Evolutionary conservation across 2,329 filamentous ascomycete species (phyloP).

Genomic region (Leptographium galeiforme): DNA sequence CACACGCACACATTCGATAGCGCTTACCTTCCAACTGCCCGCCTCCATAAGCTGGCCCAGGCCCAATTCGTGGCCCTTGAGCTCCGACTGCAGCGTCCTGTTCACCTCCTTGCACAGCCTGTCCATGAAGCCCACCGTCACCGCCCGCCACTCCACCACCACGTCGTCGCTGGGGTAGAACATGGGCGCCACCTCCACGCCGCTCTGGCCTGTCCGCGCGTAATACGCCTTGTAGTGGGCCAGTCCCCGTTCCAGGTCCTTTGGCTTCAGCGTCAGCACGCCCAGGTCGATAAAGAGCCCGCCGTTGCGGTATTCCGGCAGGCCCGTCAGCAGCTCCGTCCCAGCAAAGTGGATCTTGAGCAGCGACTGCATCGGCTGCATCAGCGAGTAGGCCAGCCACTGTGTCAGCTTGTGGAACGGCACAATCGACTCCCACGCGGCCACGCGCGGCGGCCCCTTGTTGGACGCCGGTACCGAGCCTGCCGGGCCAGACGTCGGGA

Average conservation of each 20-base stretch:
- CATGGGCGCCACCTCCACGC: slow-evolving; percentile 40
- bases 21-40: slow-evolving; percentile 86
- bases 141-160: slow-evolving; percentile 52
- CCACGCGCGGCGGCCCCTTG: slow-evolving; percentile 19
- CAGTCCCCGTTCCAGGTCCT: slow-evolving; percentile 28
- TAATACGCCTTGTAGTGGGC: slow-evolving; percentile 49
- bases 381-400: slow-evolving; percentile 86
- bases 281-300: slow-evolving; percentile 78
- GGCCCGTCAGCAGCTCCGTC: slow-evolving; percentile 67
- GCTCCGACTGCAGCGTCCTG: slow-evolving; percentile 48
- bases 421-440: slow-evolving; percentile 67
- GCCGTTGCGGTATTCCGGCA: slow-evolving; percentile 88
- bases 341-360: slow-evolving; percentile 38
- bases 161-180: slow-evolving; percentile 48
- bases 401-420: slow-evolving; percentile 63
- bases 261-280: slow-evolving; percentile 45
- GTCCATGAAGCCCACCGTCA: slow-evolving; percentile 48
- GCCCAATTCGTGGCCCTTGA: slow-evolving; percentile 59
- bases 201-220: slow-evolving; percentile 53
- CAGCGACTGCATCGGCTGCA: slow-evolving; percentile 46
- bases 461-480: slow-evolving; percentile 14
- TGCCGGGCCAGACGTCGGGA: slow-evolving; percentile 25
- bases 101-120: slow-evolving; percentile 36
- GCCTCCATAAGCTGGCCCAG: slow-evolving; percentile 87
- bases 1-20: neutral